A percentile compares a stretch with the other conserved stretches of the same genome.
Evolutionary conservation across 177 flowering plant species (phyloP).

Genomic region (Vitis hybrid): DNA sequence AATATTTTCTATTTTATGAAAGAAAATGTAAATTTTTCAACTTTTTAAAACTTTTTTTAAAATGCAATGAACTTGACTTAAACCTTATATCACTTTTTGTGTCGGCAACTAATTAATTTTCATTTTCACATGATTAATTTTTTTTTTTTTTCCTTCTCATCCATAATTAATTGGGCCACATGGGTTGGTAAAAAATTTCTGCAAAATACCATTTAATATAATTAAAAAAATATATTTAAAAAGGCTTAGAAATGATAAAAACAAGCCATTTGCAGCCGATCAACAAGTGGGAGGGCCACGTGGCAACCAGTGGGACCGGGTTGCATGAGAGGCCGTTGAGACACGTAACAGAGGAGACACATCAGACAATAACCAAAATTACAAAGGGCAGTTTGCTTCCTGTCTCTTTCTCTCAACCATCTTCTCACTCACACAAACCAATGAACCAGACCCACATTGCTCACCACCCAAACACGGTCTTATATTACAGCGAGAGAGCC

Average conservation of each 20-base stretch:
- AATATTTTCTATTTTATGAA: too few species aligned
- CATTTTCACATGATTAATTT: too few species aligned
- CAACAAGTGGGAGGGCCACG: neutral
- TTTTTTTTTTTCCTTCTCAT: too few species aligned
- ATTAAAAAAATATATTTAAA: neutral
- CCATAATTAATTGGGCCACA: too few species aligned
- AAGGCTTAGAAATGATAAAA: neutral
- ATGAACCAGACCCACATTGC: neutral
- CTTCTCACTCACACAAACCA: neutral
- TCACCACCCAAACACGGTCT: neutral
- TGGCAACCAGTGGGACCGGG: constrained; percentile 7
- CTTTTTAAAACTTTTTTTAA: too few species aligned
- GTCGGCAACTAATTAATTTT: too few species aligned
- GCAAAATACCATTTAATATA: too few species aligned
- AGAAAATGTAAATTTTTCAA: too few species aligned
- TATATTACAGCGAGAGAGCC: too few species aligned
- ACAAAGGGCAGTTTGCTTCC: neutral
- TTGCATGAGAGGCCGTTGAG: neutral
- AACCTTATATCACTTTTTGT: too few species aligned
- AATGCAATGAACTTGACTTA: too few species aligned
- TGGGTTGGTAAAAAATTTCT: too few species aligned
- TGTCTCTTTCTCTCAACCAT: neutral
- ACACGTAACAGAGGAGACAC: constrained; percentile 4
- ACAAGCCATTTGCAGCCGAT: neutral
- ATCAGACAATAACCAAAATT: neutral